These are phyloP conservation scores for Tolypocladium paradoxum DNA, from an alignment of 2,329 filamentous ascomycete genomes.

Conservation along the genomic window DNA sequence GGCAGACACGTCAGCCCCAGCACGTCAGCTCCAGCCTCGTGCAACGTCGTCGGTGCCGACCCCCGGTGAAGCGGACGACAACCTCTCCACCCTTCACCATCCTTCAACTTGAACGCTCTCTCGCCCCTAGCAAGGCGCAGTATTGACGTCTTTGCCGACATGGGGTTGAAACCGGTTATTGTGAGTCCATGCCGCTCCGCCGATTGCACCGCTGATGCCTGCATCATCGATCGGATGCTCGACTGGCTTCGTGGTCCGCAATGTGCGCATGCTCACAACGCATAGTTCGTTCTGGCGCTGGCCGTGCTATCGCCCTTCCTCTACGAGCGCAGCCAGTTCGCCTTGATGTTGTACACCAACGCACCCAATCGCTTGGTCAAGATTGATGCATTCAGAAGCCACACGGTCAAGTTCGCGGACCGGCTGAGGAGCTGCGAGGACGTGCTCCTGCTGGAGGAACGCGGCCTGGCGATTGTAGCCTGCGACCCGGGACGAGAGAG, in stretches of 20 bases:
- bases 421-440: constrained; percentile 30
- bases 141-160: background rate
- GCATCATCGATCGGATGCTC: background rate
- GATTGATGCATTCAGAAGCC: constrained; percentile 14
- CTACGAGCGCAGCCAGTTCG: constrained; percentile 6
- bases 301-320: constrained; percentile 6
- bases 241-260: background rate
- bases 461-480: constrained; percentile 23
- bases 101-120: too few species aligned
- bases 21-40: too few species aligned
- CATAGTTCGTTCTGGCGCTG: constrained; percentile 1
- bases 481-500: constrained; percentile 29
- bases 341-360: constrained; percentile 16
- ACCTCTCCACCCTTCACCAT: too few species aligned
- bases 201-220: too few species aligned
- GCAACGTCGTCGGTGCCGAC: too few species aligned
- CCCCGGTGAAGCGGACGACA: too few species aligned
- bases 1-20: too few species aligned
- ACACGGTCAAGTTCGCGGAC: constrained; percentile 24
- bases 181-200: background rate
- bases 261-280: background rate
- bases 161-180: background rate
- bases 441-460: constrained; percentile 22
- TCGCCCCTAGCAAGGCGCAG: too few species aligned
- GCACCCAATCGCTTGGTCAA: constrained; percentile 16